Base-by-base conservation (phyloP, 192 early-diverging fungal genomes). In the Rhizophlyctis rosea region DNA sequence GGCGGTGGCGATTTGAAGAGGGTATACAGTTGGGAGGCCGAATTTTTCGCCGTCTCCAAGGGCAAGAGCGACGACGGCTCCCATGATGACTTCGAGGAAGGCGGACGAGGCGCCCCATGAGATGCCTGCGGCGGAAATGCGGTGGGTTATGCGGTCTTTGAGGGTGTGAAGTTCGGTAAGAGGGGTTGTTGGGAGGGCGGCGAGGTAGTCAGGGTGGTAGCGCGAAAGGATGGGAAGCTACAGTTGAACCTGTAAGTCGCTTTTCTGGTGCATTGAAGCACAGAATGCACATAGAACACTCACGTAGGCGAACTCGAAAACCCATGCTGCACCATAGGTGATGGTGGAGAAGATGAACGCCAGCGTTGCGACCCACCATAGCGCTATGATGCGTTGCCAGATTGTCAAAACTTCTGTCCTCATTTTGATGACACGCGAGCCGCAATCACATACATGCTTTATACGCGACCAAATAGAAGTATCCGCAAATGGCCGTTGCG, bases 1-100 rank as follows among this genome's bases (percentile, higher is more conserved):
- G 11, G 71, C 64, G 1, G 73, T 36, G 4, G 31, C 71, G 34
- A 69, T 57, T 33, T 76, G 70, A 23, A 67, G 36, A 1, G 31
- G 28, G 57, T 73, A 76, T 9, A 35, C 47, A 9, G 50, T 30
- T n/a, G 69, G 61, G 3, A 76, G 34, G 24, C 56, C 54, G 32
- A 4, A 50, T 34, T 31, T 47, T 3, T 11, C 21, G 62, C 23
- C 11, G 28, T 21, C 14, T 24, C 44, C 33, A 1, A 61, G 3
- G n/a, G 57, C 16, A 3, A 65, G 4, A 3, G 53, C 59, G 39
- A 76, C 28, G 1, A 4, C 65, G 24, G 31, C 59, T 24, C 36
- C 35, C 29, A 76, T 48, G 32, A 70, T 48, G 21, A 76, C 31
- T 35, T 30, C 14, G 11, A 47, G 14, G 14, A 73, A 35, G 14